Percentiles rank a stretch among this genome's conserved stretches.
Conservation (phyloP, 345 rosid genomes). For the Lepidium aucheri region DNA sequence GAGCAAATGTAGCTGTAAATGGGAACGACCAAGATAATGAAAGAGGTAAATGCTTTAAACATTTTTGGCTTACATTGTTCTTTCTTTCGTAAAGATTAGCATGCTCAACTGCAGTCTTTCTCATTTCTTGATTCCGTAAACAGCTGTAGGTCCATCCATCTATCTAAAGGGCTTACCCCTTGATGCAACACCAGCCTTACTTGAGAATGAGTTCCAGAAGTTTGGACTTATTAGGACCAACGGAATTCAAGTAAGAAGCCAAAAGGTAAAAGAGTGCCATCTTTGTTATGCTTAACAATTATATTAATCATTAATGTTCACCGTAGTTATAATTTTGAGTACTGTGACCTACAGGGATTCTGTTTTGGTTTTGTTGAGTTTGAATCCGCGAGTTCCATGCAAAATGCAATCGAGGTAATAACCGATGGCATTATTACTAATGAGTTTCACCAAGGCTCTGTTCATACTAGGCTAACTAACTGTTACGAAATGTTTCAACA, state of each 20-base stretch:
- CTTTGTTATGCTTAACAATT: background rate
- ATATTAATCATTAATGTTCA: background rate
- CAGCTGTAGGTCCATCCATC: conserved; percentile 79
- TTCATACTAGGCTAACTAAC: background rate
- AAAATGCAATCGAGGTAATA: conserved; percentile 85
- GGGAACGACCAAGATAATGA: conserved; percentile 57
- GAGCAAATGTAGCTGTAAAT: conserved; percentile 41
- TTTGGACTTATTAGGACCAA: conserved; percentile 74
- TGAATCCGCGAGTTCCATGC: conserved; percentile 70
- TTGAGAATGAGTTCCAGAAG: conserved; percentile 82
- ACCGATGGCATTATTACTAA: background rate
- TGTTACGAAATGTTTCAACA: background rate
- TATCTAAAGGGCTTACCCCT: conserved; percentile 78
- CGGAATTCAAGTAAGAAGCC: conserved; percentile 80
- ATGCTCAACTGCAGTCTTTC: background rate
- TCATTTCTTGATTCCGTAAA: background rate
- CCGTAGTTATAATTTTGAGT: background rate
- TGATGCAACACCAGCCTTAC: conserved; percentile 50
- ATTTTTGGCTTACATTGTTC: background rate
- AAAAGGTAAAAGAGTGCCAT: conserved; percentile 42
- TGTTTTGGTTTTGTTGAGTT: conserved; percentile 96
- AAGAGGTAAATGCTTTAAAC: conserved; percentile 24
- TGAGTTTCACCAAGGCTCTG: background rate
- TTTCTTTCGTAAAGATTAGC: background rate
- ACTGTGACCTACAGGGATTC: conserved; percentile 51